Base-by-base conservation (phyloP, 352 stramenopile genomes). In the Peronospora belbahrii region DNA sequence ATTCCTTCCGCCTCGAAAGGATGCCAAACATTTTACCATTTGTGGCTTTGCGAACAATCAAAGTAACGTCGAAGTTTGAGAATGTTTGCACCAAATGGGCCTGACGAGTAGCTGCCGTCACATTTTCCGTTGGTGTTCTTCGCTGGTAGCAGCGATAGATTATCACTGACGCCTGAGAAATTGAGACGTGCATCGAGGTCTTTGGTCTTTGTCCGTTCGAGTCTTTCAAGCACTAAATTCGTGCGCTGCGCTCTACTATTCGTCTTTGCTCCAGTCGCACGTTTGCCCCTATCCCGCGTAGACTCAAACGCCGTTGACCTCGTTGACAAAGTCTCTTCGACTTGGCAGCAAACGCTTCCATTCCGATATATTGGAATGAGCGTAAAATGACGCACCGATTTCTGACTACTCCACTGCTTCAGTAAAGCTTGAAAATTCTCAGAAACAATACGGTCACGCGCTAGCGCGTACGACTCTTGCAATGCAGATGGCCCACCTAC, bases 351-450 rank as follows among this genome's bases (percentile, higher is more conserved):
- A 0, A 67, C 18, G 22, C 17, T 15, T 8, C 49, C 53, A 9
- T 35, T 49, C 13, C 23, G 53, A 10, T 2, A 41, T 32, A 18
- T 41, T 14, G 53, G 49, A 22, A 30, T 48, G 4, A 71, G 52
- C 3, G 42, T 58, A 17, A 65, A 10, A 20, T 34, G 58, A 45
- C 42, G 37, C 14, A 17, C 13, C 13, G 58, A 52, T 13, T 40
- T 52, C 6, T 36, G 49, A 8, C 36, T 48, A 13, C 48, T 53
- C 58, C 58, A 67, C 0, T 65, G 49, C 49, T 47, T 34, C 17
- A 57, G 22, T 13, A 71, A 31, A 5, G 34, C 27, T 36, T 43
- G 58, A 32, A 62, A 71, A 4, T 56, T 46, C 14, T 63, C 63
- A 0, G 42, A 40, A 11, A 66, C 41, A 9, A 43, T 20, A 9